Evolutionary conservation across 495 filamentous ascomycete genomes (phyloP).

Genomic region (Delitschia confertaspora): DNA sequence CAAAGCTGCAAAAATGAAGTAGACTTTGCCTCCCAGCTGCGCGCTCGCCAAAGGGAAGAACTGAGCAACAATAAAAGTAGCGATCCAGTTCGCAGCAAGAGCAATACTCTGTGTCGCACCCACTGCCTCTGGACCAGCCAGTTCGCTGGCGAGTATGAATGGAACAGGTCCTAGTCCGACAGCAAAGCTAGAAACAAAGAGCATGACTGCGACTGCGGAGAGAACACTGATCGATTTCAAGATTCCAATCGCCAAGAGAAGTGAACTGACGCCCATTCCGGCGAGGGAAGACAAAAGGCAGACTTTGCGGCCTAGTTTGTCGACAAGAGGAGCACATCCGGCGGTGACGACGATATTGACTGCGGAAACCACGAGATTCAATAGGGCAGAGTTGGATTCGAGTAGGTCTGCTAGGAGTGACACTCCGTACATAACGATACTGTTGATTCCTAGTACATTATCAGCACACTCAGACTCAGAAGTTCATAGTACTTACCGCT

Average conservation of each 20-base stretch:
- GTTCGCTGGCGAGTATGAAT: conserved; percentile 83
- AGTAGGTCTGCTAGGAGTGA: conserved; percentile 70
- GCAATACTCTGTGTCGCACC: conserved; percentile 81
- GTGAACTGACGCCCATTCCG: conserved; percentile 70
- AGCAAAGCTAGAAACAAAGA: conserved; percentile 83
- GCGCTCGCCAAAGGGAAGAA: conserved; percentile 84
- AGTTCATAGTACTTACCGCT: conserved; percentile 27
- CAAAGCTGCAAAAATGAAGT: conserved; percentile 74
- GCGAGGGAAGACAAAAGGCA: conserved; percentile 71
- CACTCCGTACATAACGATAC: conserved; percentile 96
- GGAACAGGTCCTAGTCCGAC: conserved; percentile 89
- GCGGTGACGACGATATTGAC: conserved; percentile 81
- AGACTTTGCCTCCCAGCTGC: conserved; percentile 67
- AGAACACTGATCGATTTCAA: conserved; percentile 55
- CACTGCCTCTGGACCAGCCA: conserved; percentile 80
- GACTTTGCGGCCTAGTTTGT: conserved; percentile 74
- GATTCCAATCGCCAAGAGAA: conserved; percentile 70
- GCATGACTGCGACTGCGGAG: conserved; percentile 68
- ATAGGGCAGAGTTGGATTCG: conserved; percentile 61
- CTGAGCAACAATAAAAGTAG: conserved; percentile 85
- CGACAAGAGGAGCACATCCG: conserved; percentile 70
- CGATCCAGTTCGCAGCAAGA: conserved; percentile 77
- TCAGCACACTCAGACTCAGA: background rate
- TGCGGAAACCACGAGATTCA: conserved; percentile 76
- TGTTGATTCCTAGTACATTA: conserved; percentile 81